These are phyloP conservation scores for Kuraishia capsulata DNA, from an alignment of 805 yeast genomes.

Conservation along the genomic window DNA sequence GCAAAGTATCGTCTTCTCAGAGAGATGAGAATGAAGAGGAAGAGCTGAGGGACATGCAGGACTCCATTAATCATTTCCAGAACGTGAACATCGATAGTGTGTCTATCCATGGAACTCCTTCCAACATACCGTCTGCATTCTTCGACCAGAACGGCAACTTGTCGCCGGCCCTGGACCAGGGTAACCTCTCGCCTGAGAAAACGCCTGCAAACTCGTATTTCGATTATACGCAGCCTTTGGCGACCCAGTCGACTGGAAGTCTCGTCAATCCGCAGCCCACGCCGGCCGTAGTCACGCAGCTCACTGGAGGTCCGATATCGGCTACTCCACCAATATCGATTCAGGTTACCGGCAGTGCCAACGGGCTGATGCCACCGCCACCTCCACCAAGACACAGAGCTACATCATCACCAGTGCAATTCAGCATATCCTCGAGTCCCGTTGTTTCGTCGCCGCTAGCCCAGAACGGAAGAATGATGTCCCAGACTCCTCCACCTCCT, in stretches of 20 bases:
- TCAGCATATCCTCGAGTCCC: conserved; percentile 8
- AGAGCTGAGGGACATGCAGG: conserved; percentile 65
- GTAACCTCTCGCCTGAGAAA: neutral
- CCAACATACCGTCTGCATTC: conserved; percentile 29
- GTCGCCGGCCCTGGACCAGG: neutral
- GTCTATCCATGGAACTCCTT: conserved; percentile 60
- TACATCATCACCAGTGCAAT: conserved; percentile 14
- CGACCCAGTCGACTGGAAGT: neutral
- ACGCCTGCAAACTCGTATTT: neutral
- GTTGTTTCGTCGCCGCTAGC: conserved; percentile 15
- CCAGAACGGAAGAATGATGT: conserved; percentile 7
- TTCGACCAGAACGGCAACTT: neutral
- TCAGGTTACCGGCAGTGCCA: neutral
- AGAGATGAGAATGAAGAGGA: conserved; percentile 59
- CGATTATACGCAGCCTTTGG: neutral
- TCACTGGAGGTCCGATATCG: neutral
- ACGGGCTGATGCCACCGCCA: conserved; percentile 8
- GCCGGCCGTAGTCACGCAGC: neutral
- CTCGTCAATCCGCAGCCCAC: neutral
- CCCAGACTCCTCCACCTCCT: conserved; percentile 21
- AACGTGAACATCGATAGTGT: conserved; percentile 76
- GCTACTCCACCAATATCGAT: neutral
- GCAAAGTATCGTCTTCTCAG: conserved; percentile 24
- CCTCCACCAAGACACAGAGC: conserved; percentile 9
- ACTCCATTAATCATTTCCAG: conserved; percentile 64